Evolutionary conservation across 371 early-diverging fungal species (phyloP).

Genomic region (Nematocida minor): DNA sequence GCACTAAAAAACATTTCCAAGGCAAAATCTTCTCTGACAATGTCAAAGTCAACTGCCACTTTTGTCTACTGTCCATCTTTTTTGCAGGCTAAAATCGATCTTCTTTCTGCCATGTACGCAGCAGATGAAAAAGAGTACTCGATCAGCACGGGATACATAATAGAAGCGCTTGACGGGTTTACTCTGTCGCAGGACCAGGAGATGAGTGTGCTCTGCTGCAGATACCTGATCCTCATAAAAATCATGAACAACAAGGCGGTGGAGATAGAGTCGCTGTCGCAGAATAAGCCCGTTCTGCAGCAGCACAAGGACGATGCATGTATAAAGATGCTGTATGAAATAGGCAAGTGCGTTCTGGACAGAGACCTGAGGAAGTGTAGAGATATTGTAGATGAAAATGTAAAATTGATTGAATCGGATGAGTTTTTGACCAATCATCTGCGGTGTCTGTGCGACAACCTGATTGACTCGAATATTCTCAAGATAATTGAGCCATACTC

Average conservation of each 20-base stretch:
- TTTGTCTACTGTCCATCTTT: conserved; percentile 92
- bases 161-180: conserved; percentile 79
- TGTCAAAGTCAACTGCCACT: conserved; percentile 88
- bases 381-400: conserved; percentile 49
- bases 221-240: conserved; percentile 63
- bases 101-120: conserved; percentile 89
- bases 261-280: conserved; percentile 55
- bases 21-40: conserved; percentile 85
- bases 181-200: conserved; percentile 44
- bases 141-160: conserved; percentile 89
- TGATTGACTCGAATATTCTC: conserved; percentile 86
- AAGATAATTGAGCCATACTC: conserved; percentile 94
- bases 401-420: conserved; percentile 46
- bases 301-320: conserved; percentile 33
- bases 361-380: conserved; percentile 52
- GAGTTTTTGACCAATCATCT: conserved; percentile 62
- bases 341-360: conserved; percentile 44
- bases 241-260: conserved; percentile 55
- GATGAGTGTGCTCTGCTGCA: conserved; percentile 43
- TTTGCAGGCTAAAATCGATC: conserved; percentile 85
- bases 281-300: conserved; percentile 43
- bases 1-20: conserved; percentile 83
- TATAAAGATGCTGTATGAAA: conserved; percentile 53
- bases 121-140: conserved; percentile 95
- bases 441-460: conserved; percentile 71